Percentiles rank a stretch among this genome's conserved stretches.
Conservation (phyloP, 1,139 yeast species). For the Saccharomyces pastorianus region DNA sequence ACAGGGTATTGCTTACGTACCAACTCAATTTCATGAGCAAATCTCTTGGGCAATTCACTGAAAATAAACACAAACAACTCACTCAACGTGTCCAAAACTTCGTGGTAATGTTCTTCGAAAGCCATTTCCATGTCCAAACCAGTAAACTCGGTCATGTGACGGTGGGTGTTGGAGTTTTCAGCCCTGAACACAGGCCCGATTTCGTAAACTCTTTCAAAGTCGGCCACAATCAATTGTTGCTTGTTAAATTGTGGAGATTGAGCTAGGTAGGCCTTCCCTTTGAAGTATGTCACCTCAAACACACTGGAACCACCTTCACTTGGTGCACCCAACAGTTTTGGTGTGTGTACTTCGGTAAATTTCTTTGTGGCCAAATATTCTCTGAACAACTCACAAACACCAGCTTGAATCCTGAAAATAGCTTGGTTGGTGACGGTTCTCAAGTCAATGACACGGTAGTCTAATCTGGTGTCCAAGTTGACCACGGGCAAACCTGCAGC, state of each 20-base stretch:
- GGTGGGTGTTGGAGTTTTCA: constrained; percentile 96
- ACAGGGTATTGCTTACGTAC: constrained; percentile 96
- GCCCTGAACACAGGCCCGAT: constrained; percentile 98
- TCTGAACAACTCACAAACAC: constrained; percentile 79
- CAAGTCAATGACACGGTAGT: constrained; percentile 88
- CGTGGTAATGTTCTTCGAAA: constrained; percentile 95
- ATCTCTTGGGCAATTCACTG: constrained; percentile 71
- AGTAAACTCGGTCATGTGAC: constrained; percentile 97
- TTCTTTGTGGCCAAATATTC: constrained; percentile 65
- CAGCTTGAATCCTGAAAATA: constrained; percentile 87
- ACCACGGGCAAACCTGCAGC: constrained; percentile 87
- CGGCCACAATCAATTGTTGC: constrained; percentile 96
- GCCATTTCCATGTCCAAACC: constrained; percentile 98
- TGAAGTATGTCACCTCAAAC: constrained; percentile 86
- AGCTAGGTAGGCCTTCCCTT: constrained; percentile 86
- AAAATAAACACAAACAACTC: constrained; percentile 87
- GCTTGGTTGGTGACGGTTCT: constrained; percentile 97
- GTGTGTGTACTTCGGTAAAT: constrained; percentile 90
- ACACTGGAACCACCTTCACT: constrained; percentile 98
- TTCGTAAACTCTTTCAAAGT: constrained; percentile 92
- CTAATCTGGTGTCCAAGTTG: constrained; percentile 91
- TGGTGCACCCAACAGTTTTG: constrained; percentile 89
- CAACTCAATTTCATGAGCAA: constrained; percentile 71
- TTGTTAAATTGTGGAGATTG: constrained; percentile 97
- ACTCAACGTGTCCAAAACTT: constrained; percentile 73